A percentile compares a stretch with the other conserved stretches of the same genome.
Conservation (phyloP, 768 basidiomycete species). For the Suillus clintonianus region DNA sequence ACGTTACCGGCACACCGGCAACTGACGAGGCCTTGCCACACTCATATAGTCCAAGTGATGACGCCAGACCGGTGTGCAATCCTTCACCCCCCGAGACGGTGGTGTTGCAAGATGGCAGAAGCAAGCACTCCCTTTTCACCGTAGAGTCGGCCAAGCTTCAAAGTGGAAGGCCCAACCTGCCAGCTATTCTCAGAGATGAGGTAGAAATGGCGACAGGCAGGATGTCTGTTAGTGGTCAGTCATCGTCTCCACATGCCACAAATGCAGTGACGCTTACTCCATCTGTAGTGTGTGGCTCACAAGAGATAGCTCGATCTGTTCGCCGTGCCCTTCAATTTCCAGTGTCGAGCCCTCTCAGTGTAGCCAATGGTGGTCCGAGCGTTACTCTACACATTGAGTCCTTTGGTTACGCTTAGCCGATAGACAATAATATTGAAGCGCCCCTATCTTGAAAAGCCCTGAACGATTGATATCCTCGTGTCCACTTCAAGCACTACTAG, state of each 20-base stretch:
- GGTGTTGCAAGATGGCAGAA: not conserved
- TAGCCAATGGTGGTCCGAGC: conserved; percentile 46
- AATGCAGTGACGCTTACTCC: not conserved
- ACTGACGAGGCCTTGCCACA: not conserved
- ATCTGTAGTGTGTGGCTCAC: conserved; percentile 46
- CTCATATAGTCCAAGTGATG: conserved; percentile 6
- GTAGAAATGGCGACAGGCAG: conserved; percentile 30
- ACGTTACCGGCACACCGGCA: conserved; percentile 9
- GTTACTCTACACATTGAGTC: conserved; percentile 48
- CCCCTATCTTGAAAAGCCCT: too few species aligned
- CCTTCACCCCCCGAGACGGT: not conserved
- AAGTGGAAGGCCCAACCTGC: conserved; percentile 44
- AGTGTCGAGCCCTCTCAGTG: conserved; percentile 29
- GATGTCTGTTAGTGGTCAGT: conserved; percentile 47
- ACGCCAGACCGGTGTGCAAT: not conserved
- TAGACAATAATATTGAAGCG: too few species aligned
- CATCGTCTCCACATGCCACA: not conserved
- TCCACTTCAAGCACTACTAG: too few species aligned
- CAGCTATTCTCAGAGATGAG: conserved; percentile 36
- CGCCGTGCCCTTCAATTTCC: conserved; percentile 37
- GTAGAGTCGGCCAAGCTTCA: conserved; percentile 22
- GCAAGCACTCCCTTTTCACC: not conserved
- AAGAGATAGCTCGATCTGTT: conserved; percentile 35
- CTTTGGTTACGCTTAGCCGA: conserved; percentile 33
- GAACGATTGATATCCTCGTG: too few species aligned